These are phyloP conservation scores for Poronia punctata DNA, from an alignment of 495 filamentous ascomycete genomes.

Conservation along the genomic window DNA sequence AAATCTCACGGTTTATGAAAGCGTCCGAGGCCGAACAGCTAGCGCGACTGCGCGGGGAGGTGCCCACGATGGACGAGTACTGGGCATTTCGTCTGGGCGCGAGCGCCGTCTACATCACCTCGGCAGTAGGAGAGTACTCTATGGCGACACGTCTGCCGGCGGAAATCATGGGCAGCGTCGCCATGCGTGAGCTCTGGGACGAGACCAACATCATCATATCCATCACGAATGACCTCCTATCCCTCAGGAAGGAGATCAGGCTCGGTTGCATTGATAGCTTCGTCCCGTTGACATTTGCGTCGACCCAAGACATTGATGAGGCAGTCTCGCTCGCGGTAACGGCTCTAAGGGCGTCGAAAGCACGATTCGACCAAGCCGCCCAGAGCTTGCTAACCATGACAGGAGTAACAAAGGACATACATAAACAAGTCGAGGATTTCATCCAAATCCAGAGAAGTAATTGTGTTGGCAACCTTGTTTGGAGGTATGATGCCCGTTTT, in stretches of 20 bases:
- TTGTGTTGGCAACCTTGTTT: constrained; percentile 5
- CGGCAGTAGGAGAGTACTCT: constrained; percentile 23
- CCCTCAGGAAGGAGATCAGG: constrained; percentile 25
- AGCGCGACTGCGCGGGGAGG: constrained; percentile 9
- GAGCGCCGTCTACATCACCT: constrained; percentile 20
- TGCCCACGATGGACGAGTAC: constrained; percentile 24
- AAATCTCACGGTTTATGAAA: constrained; percentile 24
- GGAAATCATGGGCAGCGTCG: constrained; percentile 12
- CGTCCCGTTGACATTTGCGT: not conserved
- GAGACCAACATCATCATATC: constrained; percentile 19
- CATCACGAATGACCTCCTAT: constrained; percentile 27
- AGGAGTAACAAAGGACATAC: too few relatives aligned
- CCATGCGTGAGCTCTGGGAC: constrained; percentile 20
- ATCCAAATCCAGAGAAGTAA: constrained; percentile 6
- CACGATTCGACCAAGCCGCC: constrained; percentile 2
- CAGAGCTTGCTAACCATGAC: not conserved
- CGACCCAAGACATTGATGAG: not conserved
- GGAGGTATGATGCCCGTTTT: not conserved
- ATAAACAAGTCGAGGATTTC: not conserved
- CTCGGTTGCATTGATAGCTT: constrained; percentile 1
- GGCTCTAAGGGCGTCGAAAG: not conserved
- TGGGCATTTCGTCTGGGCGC: constrained; percentile 24
- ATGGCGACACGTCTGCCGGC: not conserved
- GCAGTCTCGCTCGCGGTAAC: not conserved
- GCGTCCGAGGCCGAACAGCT: constrained; percentile 24